Base-by-base conservation (phyloP, 2,329 filamentous ascomycete species). In the Akanthomyces uredinophilus region DNA sequence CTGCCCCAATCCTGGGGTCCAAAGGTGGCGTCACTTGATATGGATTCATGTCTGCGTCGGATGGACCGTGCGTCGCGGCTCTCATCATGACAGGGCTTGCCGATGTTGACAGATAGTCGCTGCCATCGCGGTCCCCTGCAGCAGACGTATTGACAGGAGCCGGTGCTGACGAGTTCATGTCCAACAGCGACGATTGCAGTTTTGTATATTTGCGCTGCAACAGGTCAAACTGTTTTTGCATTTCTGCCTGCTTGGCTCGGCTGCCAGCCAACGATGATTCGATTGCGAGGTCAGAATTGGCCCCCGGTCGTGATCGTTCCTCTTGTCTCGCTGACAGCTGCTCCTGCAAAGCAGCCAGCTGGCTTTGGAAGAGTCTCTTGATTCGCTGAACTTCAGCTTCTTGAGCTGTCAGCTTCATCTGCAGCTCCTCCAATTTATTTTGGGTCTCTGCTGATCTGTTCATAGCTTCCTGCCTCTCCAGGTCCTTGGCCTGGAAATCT, bases 401-500 rank as follows among this genome's bases (percentile, higher is more conserved):
- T 22, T 75, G 75, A 6, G 79, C 81, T 47, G 71, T 74, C 64
- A 92, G 74, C 65, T 86, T 81, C 76, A 87, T 77, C 52, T 80
- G 79, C 24, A 89, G 76, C 60, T 82, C 77, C 65, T 87, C 81
- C 7, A 87, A 80, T 56, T 84, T 81, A 61, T 80, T 83, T 43
- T 86, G 80, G 14, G 87, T 79, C 35, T 83, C 78, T 18, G 84
- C 81, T 1, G 85, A 83, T 32, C 83, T 80, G n/a, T 82, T 79
- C 52, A 84, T 79, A 1, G 84, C 81, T 22, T 75, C 74, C 60
- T 87, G 79, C 46, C 85, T 80, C 63, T 87, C 83, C 39, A 82
- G 76, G 67, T 91, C 86, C 50, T 82, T 82, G 47, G 85, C 83
- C 68, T 91, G 87, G 60, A 84, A 83, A 52, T 86, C 83, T 2